phyloP scores from a whole-genome alignment of 2,329 filamentous ascomycete genomes.

The Colletotrichum viniferum region DNA sequence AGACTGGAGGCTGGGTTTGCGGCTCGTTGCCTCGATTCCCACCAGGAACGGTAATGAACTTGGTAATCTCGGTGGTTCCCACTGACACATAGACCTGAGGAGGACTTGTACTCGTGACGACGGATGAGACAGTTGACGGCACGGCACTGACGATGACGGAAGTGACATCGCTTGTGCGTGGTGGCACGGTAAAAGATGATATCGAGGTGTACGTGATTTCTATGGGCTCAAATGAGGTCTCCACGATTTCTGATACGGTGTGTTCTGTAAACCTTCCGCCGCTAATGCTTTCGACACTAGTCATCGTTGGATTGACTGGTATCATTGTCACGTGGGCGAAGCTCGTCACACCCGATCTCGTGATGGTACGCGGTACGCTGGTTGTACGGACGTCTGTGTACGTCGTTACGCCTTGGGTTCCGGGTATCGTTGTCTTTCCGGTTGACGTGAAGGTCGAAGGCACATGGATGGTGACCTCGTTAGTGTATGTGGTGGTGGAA shows the following conservation, averaged over 20 bases:
- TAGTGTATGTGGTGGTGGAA: not conserved
- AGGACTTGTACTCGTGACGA: not conserved
- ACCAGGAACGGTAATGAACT: conserved; percentile 16
- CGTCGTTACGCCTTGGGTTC: not conserved
- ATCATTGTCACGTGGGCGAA: not conserved
- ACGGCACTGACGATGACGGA: not conserved
- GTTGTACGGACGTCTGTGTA: not conserved
- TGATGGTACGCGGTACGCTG: not conserved
- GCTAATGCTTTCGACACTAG: not conserved
- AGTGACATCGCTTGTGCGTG: not conserved
- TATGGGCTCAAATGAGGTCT: not conserved
- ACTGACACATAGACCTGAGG: conserved; percentile 14
- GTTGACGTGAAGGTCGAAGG: not conserved
- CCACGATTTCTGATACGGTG: not conserved
- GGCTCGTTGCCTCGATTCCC: not conserved
- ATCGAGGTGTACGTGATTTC: not conserved
- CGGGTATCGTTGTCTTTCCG: not conserved
- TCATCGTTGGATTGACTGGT: not conserved
- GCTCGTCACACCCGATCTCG: not conserved
- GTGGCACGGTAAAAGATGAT: not conserved
- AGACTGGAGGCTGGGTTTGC: conserved; percentile 16
- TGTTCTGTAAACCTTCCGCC: no score
- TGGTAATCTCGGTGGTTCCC: conserved; percentile 26
- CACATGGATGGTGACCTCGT: not conserved
- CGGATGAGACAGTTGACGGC: not conserved